Evolutionary conservation across 2,329 filamentous ascomycete genomes (phyloP).

Genomic region (Talaromyces sp.): DNA sequence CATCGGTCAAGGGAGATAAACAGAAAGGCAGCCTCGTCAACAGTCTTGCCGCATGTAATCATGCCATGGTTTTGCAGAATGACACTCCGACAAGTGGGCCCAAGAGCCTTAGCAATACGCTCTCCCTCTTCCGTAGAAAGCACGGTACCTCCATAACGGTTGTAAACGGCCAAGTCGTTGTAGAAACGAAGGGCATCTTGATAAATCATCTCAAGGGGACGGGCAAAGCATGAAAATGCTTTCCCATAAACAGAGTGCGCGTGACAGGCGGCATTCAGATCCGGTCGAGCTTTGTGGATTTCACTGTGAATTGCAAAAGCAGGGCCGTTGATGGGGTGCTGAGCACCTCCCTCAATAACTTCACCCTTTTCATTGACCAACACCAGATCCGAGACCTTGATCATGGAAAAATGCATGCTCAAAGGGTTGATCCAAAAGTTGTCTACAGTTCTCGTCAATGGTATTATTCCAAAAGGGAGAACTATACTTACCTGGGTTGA

Average conservation of each 20-base stretch:
- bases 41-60: not conserved
- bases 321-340: constrained; percentile 38
- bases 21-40: constrained; percentile 1
- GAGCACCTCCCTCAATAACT: constrained; percentile 36
- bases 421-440: constrained; percentile 37
- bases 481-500: constrained; percentile 15
- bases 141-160: not conserved
- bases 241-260: constrained; percentile 43
- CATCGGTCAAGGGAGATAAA: constrained; percentile 1
- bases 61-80: constrained; percentile 2
- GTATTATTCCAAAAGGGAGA: not conserved
- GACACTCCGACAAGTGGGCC: not conserved
- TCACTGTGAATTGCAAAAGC: constrained; percentile 45
- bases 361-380: constrained; percentile 40
- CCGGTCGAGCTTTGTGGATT: constrained; percentile 51
- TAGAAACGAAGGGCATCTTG: constrained; percentile 57
- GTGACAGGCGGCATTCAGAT: constrained; percentile 43
- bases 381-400: constrained; percentile 40
- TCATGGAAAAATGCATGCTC: constrained; percentile 40
- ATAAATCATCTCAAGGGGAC: constrained; percentile 39
- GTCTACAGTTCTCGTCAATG: constrained; percentile 10
- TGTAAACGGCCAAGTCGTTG: constrained; percentile 30
- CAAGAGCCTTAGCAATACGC: constrained; percentile 1
- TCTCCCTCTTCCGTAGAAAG: not conserved
- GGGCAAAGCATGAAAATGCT: constrained; percentile 39